phyloP scores from a whole-genome alignment of 805 yeast genomes.

The Wickerhamiella dianesei region DNA sequence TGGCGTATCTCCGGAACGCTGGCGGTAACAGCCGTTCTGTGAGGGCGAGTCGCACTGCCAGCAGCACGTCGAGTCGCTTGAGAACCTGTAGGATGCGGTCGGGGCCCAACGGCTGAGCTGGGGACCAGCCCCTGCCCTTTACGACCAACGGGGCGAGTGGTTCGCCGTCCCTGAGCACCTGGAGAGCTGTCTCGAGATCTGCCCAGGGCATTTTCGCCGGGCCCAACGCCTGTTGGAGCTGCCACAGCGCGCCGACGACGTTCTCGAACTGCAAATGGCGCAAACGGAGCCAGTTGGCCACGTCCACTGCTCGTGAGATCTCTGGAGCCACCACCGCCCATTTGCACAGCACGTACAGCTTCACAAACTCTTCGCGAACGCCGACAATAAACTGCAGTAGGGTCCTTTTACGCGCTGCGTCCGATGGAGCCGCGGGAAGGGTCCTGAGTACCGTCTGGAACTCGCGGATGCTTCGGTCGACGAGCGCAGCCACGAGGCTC shows the following conservation, averaged over 20 bases:
- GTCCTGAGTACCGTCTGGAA: constrained; percentile 48
- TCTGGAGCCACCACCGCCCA: constrained; percentile 72
- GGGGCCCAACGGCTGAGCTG: constrained; percentile 33
- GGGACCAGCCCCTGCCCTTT: neutral
- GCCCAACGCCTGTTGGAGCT: constrained; percentile 54
- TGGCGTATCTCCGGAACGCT: constrained; percentile 46
- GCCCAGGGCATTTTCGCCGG: constrained; percentile 90
- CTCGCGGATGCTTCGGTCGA: constrained; percentile 51
- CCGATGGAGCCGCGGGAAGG: constrained; percentile 41
- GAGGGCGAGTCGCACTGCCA: constrained; percentile 64
- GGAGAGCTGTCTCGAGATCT: constrained; percentile 75
- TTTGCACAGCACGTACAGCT: constrained; percentile 71
- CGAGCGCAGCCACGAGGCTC: constrained; percentile 43
- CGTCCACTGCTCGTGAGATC: constrained; percentile 64
- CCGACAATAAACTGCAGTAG: constrained; percentile 56
- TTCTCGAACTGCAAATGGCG: constrained; percentile 59
- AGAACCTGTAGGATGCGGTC: constrained; percentile 46
- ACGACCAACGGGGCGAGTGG: constrained; percentile 33
- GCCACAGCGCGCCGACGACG: constrained; percentile 51
- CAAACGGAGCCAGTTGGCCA: constrained; percentile 73
- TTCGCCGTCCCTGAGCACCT: constrained; percentile 64
- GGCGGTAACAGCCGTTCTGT: constrained; percentile 40
- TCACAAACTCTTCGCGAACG: constrained; percentile 70
- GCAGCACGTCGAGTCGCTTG: constrained; percentile 52
- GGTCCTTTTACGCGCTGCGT: constrained; percentile 49